Evolutionary conservation across 2,329 filamentous ascomycete species (phyloP), one percentile per base, ranked within the genome.

Genomic region (Penicillium capsulatum): DNA sequence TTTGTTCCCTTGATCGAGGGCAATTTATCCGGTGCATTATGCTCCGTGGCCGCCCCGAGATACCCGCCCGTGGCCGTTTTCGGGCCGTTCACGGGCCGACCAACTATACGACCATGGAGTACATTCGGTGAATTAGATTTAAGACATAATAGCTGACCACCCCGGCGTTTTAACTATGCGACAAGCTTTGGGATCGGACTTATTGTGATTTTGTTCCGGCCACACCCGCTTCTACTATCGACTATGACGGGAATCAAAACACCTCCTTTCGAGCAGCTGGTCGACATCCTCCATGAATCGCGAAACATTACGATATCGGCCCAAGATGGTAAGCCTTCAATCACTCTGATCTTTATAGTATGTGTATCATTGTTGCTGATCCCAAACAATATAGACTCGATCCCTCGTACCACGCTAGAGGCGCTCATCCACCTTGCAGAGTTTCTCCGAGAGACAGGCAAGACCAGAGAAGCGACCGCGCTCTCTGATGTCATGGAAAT

Each of bases 401-500:
- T 4, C 5, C 11, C 26, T 14, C 26, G 4, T 5, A 28, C 6
- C 11, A 14, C n/a, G 6, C 13, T 28, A n/a, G 6, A 28, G 5
- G 26, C 26, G n/a, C 26, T 28, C 10, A 28, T 28, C 9, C 6
- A 6, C 11, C 4, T 28, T n/a, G 9, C 11, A 5, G 26, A n/a
- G 11, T 11, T 28, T 28, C 26, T 28, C 11, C 9, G 5, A 40
- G 9, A 6, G 5, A 11, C 26, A 11, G 26, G 26, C 9, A 28
- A 28, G 26, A 6, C 5, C 10, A 28, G 26, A 19, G 49, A 50
- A 27, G 27, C 31, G 3, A 39, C 26, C 30, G 45, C 45, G 3
- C 29, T 56, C 3, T 33, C 29, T 5, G 51, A 53, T 31, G 47
- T 58, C 14, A 27, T 57, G 6, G 17, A 29, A 3, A 49, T 55